A percentile compares a stretch with the other conserved stretches of the same genome.
These are phyloP conservation scores for Claviceps monticola DNA, from an alignment of 2,329 filamentous ascomycete genomes.

Conservation along the genomic window DNA sequence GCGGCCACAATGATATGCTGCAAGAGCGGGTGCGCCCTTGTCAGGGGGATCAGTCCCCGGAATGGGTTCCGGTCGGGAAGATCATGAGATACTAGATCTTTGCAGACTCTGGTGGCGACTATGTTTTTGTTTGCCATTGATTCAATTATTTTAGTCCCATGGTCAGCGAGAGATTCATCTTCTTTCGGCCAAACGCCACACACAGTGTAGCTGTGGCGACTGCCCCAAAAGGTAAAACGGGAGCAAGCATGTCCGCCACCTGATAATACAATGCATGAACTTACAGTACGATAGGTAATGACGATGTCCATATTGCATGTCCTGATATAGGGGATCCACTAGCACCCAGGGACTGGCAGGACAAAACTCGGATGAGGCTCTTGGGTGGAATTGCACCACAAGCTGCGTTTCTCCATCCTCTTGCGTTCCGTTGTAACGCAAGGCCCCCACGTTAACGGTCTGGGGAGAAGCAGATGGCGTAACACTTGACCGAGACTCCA, in stretches of 20 bases:
- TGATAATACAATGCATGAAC: slow-evolving; percentile 7
- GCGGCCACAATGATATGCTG: slow-evolving; percentile 34
- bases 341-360: slow-evolving; percentile 23
- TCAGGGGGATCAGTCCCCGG: slow-evolving; percentile 28
- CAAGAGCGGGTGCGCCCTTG: slow-evolving; percentile 26
- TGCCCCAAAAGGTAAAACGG: neutral
- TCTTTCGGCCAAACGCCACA: slow-evolving; percentile 4
- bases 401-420: slow-evolving; percentile 15
- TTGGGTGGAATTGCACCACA: slow-evolving; percentile 10
- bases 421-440: neutral
- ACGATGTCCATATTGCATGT: slow-evolving; percentile 34
- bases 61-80: slow-evolving; percentile 31
- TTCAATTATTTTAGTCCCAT: neutral
- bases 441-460: neutral
- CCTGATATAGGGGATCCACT: slow-evolving; percentile 33
- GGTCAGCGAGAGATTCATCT: neutral
- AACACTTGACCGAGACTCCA: neutral
- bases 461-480: slow-evolving; percentile 3
- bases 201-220: neutral
- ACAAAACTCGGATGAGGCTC: slow-evolving; percentile 9
- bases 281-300: slow-evolving; percentile 29
- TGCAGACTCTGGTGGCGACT: slow-evolving; percentile 37
- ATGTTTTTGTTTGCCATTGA: slow-evolving; percentile 5
- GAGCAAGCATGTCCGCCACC: neutral
- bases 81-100: slow-evolving; percentile 36